Evolutionary conservation across 805 yeast genomes (phyloP).

Genomic region (Suhomyces faveliae): DNA sequence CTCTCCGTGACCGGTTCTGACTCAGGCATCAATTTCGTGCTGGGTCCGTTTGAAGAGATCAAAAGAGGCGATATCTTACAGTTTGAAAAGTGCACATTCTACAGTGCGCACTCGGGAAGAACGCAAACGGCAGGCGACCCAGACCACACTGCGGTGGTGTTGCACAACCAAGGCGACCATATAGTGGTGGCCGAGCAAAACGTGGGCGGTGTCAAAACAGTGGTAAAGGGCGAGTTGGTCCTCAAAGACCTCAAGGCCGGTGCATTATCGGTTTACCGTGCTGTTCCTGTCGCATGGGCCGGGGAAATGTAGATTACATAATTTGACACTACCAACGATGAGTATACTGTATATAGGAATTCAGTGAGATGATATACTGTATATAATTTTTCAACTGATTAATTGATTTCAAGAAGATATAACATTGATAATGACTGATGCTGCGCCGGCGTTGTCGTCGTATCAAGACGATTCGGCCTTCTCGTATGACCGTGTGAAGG

Average conservation of each 20-base stretch:
- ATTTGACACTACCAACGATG: too few species aligned
- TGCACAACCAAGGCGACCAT: conserved; percentile 25
- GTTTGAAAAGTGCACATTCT: conserved; percentile 41
- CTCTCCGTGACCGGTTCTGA: conserved; percentile 25
- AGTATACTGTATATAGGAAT: not conserved
- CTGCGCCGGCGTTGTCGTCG: conserved; percentile 65
- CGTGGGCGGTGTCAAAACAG: conserved; percentile 42
- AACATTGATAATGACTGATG: conserved; percentile 6
- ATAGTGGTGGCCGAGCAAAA: conserved; percentile 50
- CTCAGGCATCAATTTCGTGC: conserved; percentile 16
- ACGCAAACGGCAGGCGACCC: conserved; percentile 49
- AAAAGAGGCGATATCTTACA: conserved; percentile 59
- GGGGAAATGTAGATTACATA: conserved; percentile 21
- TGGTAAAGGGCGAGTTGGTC: conserved; percentile 37
- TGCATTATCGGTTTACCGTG: conserved; percentile 44
- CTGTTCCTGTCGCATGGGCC: conserved; percentile 48
- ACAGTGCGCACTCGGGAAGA: conserved; percentile 32
- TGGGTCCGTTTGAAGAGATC: conserved; percentile 35
- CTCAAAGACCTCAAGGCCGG: conserved; percentile 43
- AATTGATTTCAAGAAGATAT: too few species aligned
- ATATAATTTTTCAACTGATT: too few species aligned
- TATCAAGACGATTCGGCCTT: conserved; percentile 63
- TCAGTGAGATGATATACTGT: too few species aligned
- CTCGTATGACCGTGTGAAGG: conserved; percentile 43
- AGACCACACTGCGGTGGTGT: conserved; percentile 48